These are phyloP conservation scores for Shiraia sp. DNA, from an alignment of 2,329 filamentous ascomycete genomes.

Conservation along the genomic window DNA sequence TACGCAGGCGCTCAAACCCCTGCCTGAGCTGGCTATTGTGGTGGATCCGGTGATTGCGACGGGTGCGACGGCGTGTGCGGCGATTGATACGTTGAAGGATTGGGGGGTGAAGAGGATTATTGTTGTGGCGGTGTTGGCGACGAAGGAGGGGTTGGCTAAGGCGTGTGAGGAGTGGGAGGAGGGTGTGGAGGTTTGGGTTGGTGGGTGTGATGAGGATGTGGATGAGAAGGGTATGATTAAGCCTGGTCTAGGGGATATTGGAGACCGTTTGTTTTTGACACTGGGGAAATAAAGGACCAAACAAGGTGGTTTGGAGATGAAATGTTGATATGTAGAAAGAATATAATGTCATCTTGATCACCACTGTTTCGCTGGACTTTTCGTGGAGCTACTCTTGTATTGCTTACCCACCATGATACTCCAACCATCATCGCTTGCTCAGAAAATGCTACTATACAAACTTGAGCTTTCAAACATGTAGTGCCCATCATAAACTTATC, in stretches of 20 bases:
- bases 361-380: too few species aligned
- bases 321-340: neutral
- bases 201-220: slow-evolving; percentile 73
- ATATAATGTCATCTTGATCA: too few species aligned
- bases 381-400: too few species aligned
- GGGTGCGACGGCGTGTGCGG: slow-evolving; percentile 84
- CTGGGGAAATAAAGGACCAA: slow-evolving; percentile 67
- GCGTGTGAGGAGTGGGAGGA: slow-evolving; percentile 80
- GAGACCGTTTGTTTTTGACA: slow-evolving; percentile 86
- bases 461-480: too few species aligned
- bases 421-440: too few species aligned
- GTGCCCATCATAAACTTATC: too few species aligned
- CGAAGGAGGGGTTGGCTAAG: slow-evolving; percentile 67
- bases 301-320: neutral
- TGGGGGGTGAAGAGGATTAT: slow-evolving; percentile 88
- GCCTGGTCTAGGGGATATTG: slow-evolving; percentile 87
- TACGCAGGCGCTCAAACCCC: slow-evolving; percentile 43
- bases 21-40: slow-evolving; percentile 72
- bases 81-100: slow-evolving; percentile 84
- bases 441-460: too few species aligned
- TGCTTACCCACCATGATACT: too few species aligned
- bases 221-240: slow-evolving; percentile 86
- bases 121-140: slow-evolving; percentile 75
- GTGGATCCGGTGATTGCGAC: slow-evolving; percentile 94
- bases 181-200: slow-evolving; percentile 78